Conservation (phyloP, 2,329 filamentous ascomycete species). For the Diplodia scrobiculata region DNA sequence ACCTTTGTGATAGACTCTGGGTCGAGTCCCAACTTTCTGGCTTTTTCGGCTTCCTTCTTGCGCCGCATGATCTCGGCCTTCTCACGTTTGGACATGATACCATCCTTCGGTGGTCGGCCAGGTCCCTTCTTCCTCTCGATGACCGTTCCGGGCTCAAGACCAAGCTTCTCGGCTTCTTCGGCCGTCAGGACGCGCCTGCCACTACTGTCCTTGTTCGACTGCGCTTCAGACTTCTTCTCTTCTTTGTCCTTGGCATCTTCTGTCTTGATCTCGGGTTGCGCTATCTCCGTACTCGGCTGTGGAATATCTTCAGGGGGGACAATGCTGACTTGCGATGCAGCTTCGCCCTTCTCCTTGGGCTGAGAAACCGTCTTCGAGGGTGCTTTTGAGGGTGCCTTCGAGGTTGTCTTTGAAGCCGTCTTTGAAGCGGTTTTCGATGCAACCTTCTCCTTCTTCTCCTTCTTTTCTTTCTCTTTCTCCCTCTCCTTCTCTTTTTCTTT, state of each 20-base stretch:
- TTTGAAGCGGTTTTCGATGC: constrained; percentile 41
- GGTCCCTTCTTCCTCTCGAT: constrained; percentile 68
- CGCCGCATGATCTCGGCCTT: constrained; percentile 65
- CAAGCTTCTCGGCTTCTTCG: constrained; percentile 48
- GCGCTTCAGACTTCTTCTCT: constrained; percentile 24
- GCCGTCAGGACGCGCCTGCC: constrained; percentile 36
- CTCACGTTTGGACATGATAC: constrained; percentile 79
- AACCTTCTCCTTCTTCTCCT: constrained; percentile 37
- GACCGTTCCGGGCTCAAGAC: constrained; percentile 41
- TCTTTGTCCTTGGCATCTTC: constrained; percentile 23
- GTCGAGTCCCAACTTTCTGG: constrained; percentile 44
- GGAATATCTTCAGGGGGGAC: constrained; percentile 25
- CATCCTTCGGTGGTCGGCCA: constrained; percentile 79
- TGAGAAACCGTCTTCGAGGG: constrained; percentile 33
- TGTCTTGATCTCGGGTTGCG: constrained; percentile 30
- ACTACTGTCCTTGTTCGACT: constrained; percentile 23
- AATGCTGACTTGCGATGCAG: constrained; percentile 25
- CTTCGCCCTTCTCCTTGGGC: constrained; percentile 32
- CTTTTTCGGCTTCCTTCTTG: constrained; percentile 52
- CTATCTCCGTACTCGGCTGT: constrained; percentile 26
- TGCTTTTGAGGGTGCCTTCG: constrained; percentile 6
- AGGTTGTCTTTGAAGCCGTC: neutral
- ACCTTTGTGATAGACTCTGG: constrained; percentile 41
- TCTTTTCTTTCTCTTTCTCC: constrained; percentile 38
- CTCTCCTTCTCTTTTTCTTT: constrained; percentile 35